These are phyloP conservation scores for Fusarium transvaalense DNA, from an alignment of 2,329 filamentous ascomycete genomes.

Conservation along the genomic window DNA sequence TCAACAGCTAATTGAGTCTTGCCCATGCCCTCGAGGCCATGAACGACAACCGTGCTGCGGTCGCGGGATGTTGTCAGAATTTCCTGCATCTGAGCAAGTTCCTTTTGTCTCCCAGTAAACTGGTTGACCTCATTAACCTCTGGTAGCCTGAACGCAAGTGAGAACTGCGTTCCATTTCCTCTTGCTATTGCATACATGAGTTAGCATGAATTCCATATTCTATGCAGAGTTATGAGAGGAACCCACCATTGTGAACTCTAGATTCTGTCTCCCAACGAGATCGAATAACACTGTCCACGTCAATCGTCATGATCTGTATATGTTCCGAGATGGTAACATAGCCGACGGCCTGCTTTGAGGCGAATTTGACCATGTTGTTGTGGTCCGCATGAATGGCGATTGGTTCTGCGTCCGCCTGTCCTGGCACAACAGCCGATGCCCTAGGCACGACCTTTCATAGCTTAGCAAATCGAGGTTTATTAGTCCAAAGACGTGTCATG, in stretches of 20 bases:
- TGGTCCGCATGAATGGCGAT: neutral
- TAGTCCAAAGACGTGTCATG: too few relatives aligned
- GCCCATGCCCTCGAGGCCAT: neutral
- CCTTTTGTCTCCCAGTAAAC: neutral
- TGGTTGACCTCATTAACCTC: neutral
- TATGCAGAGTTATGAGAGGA: neutral
- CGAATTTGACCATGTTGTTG: neutral
- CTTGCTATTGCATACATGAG: neutral
- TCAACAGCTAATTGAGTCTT: neutral
- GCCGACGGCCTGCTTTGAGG: neutral
- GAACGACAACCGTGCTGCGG: neutral
- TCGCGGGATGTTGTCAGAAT: neutral
- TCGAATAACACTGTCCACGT: neutral
- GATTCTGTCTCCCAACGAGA: neutral
- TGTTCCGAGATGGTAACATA: neutral
- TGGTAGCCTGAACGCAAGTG: neutral
- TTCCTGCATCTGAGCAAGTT: neutral
- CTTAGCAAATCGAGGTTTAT: neutral
- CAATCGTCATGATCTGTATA: neutral
- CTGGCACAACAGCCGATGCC: neutral
- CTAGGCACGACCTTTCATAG: neutral
- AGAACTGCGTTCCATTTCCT: neutral
- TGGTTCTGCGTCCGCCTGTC: neutral
- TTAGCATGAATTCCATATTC: too few relatives aligned
- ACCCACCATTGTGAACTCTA: neutral